These are phyloP conservation scores for Calonectria crousiana DNA, from an alignment of 2,329 filamentous ascomycete genomes.

Conservation along the genomic window DNA sequence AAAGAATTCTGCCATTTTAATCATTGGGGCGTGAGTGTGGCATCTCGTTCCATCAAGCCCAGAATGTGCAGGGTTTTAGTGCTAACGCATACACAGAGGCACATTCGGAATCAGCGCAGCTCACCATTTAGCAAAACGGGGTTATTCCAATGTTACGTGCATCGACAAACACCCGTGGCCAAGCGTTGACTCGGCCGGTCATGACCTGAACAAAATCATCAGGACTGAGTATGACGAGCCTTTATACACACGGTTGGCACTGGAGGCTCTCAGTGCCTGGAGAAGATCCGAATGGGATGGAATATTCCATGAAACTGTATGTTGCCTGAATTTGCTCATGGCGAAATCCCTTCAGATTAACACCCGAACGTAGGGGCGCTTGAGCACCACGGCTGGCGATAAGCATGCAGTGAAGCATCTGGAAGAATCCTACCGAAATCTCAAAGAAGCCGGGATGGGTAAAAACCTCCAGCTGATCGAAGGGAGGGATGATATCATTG, in stretches of 20 bases:
- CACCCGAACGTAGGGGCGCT: constrained; percentile 6
- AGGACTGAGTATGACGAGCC: constrained; percentile 28
- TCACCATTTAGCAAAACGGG: constrained; percentile 23
- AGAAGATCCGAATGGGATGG: constrained; percentile 26
- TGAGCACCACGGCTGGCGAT: constrained; percentile 21
- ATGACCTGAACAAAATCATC: constrained; percentile 36
- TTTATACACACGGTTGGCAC: constrained; percentile 18
- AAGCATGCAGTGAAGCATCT: constrained; percentile 19
- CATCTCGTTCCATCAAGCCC: neutral
- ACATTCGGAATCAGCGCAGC: constrained; percentile 28
- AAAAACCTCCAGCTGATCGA: constrained; percentile 14
- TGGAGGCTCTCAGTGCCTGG: constrained; percentile 27
- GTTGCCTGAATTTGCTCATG: neutral
- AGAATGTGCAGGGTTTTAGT: neutral
- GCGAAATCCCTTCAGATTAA: neutral
- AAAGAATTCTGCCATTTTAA: constrained; percentile 21
- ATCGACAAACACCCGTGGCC: constrained; percentile 36
- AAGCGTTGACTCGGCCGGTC: constrained; percentile 32
- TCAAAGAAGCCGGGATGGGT: constrained; percentile 9
- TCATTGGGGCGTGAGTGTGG: constrained; percentile 23
- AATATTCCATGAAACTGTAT: constrained; percentile 30
- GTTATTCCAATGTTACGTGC: constrained; percentile 32
- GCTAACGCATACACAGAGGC: neutral
- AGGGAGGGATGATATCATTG: constrained; percentile 20
- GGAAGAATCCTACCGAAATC: constrained; percentile 17